These are phyloP conservation scores for Volvox africanus DNA, from an alignment of 139 green algal species.

Conservation along the genomic window DNA sequence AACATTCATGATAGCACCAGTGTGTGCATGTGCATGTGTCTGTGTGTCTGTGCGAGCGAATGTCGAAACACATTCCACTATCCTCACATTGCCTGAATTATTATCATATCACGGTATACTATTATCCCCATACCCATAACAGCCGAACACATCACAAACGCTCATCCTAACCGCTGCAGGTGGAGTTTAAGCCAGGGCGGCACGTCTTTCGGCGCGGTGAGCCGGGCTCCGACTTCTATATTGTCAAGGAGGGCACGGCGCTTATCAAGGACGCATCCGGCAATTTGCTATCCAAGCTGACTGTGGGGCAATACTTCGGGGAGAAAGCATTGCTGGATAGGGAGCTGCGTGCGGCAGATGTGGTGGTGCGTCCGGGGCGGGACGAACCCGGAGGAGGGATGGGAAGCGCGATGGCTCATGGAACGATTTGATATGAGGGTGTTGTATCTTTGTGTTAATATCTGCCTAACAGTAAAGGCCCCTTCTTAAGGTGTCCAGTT, in stretches of 20 bases:
- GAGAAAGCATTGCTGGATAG: constrained; percentile 80
- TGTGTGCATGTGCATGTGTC: too few species aligned
- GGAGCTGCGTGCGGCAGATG: constrained; percentile 56
- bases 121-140: too few species aligned
- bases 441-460: neutral
- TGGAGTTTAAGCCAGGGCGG: constrained; percentile 58
- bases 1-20: too few species aligned
- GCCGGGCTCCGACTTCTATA: constrained; percentile 85
- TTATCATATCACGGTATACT: too few species aligned
- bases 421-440: neutral
- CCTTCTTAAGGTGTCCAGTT: too few species aligned
- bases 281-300: constrained; percentile 58
- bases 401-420: neutral
- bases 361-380: constrained; percentile 43
- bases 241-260: constrained; percentile 85
- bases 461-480: too few species aligned
- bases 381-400: too few species aligned
- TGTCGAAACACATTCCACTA: too few species aligned
- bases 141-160: too few species aligned
- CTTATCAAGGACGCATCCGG: constrained; percentile 62
- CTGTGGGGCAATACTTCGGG: constrained; percentile 80
- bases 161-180: constrained; percentile 8
- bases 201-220: constrained; percentile 77
- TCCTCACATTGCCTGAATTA: too few species aligned
- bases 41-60: too few species aligned